These are phyloP conservation scores for Aurantiochytrium sp. DNA, from an alignment of 108 stramenopile genomes.

Conservation along the genomic window DNA sequence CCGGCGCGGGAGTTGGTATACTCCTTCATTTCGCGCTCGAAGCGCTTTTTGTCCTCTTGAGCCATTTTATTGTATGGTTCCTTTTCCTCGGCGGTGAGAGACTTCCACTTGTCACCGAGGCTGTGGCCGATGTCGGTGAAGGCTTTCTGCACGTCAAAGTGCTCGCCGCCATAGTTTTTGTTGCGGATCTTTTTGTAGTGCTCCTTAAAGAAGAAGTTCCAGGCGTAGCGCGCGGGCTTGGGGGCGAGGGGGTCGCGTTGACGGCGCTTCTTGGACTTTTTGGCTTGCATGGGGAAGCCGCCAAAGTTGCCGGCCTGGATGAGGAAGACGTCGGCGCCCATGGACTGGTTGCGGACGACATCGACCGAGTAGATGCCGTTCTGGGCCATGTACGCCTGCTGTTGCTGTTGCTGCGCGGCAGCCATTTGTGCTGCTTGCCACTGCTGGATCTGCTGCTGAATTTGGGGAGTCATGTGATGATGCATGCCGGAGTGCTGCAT, in stretches of 20 bases:
- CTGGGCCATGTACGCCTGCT: background rate
- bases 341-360: background rate
- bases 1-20: background rate
- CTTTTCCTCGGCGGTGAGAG: background rate
- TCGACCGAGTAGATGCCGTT: conserved; percentile 18
- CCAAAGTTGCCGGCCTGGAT: background rate
- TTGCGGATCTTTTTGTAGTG: conserved; percentile 17
- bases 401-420: background rate
- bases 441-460: background rate
- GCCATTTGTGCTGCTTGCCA: background rate
- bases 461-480: background rate
- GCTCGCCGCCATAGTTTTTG: background rate
- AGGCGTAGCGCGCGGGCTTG: conserved; percentile 18
- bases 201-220: conserved; percentile 17
- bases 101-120: conserved; percentile 20
- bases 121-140: background rate
- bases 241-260: background rate
- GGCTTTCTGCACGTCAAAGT: conserved; percentile 16
- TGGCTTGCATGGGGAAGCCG: background rate
- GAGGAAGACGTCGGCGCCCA: background rate
- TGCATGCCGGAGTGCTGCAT: background rate
- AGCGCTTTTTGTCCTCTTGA: conserved; percentile 4
- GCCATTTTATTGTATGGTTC: background rate
- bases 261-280: conserved; percentile 4
- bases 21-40: conserved; percentile 2